These are phyloP conservation scores for Leishmania lainsoni DNA, from an alignment of 208 protist genomes.

Conservation along the genomic window DNA sequence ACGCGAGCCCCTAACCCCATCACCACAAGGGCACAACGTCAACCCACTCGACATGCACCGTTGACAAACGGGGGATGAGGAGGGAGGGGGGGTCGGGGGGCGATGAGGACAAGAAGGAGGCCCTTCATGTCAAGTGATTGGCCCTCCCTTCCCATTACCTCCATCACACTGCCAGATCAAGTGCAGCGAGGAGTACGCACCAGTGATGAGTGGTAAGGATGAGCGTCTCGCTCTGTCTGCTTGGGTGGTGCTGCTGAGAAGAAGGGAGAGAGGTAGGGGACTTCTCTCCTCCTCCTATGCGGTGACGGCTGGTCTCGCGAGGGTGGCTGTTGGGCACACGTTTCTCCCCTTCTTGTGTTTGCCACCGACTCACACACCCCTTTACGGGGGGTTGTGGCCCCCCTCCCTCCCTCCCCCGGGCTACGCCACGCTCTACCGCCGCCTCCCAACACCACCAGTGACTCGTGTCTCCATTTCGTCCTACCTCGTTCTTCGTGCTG, in stretches of 20 bases:
- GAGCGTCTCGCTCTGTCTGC: not conserved
- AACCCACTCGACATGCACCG: not conserved
- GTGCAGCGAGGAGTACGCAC: not conserved
- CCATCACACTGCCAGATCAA: not conserved
- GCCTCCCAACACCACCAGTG: not conserved
- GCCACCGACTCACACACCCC: not conserved
- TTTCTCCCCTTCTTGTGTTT: not conserved
- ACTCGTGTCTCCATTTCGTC: not conserved
- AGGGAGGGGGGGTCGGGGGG: too few relatives aligned
- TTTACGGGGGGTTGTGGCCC: not conserved
- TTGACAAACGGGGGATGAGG: not conserved
- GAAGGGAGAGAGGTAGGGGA: not conserved
- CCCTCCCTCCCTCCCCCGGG: too few relatives aligned
- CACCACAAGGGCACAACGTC: not conserved
- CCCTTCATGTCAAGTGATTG: not conserved
- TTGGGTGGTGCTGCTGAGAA: not conserved
- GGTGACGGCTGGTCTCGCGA: not conserved
- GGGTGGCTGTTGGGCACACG: not conserved
- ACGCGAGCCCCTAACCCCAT: not conserved
- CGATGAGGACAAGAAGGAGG: not conserved
- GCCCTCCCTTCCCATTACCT: not conserved
- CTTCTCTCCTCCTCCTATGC: not conserved
- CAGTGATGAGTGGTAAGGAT: not conserved
- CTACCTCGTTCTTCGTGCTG: not conserved
- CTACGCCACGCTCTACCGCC: not conserved